Evolutionary conservation across 2,329 filamentous ascomycete genomes (phyloP), one percentile per base, ranked within the genome.

Genomic region (Epicoccum sorghinum): DNA sequence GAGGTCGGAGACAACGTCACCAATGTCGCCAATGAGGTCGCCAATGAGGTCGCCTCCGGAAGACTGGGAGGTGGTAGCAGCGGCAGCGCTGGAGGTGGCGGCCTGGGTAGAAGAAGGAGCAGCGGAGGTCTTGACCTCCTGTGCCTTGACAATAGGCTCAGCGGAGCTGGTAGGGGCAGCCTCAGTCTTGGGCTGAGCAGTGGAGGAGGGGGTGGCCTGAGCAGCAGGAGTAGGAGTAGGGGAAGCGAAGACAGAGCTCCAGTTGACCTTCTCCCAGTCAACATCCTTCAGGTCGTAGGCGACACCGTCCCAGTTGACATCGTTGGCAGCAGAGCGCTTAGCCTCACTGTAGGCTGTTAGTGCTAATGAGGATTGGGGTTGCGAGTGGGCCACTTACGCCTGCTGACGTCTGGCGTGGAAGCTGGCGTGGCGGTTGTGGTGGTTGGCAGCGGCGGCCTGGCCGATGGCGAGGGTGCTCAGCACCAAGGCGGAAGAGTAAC

Each of bases 401-500:
- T 68, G 58, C 55, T 68, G 58, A 52, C 71, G 70, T 38, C 71
- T 68, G 37, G 65, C 66, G 55, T 75, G 72, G 68, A 75, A 74
- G 62, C 62, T 67, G 58, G 70, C 67, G 53, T 75, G 72, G 39
- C 70, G 66, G 65, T 68, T 64, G 60, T 67, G 65, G 38, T 64
- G 36, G 58, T 66, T 62, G 55, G 55, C 60, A 49, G 72, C 72
- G 37, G 70, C 68, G 51, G 69, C 70, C 62, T 70, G 66, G 55
- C 72, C 70, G 59, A 66, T 64, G 50, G 66, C 71, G 55, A 74
- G 60, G 63, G 72, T 70, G 72, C 68, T 65, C 60, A 75, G 63
- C 69, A 73, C 70, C 60, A 71, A 44, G 53, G 70, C 69, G 60
- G 72, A 67, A 32, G 68, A 65, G 64, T 69, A 75, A 58, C 65